These are phyloP conservation scores for Pholiota conissans DNA, from an alignment of 768 basidiomycete genomes.

Conservation along the genomic window DNA sequence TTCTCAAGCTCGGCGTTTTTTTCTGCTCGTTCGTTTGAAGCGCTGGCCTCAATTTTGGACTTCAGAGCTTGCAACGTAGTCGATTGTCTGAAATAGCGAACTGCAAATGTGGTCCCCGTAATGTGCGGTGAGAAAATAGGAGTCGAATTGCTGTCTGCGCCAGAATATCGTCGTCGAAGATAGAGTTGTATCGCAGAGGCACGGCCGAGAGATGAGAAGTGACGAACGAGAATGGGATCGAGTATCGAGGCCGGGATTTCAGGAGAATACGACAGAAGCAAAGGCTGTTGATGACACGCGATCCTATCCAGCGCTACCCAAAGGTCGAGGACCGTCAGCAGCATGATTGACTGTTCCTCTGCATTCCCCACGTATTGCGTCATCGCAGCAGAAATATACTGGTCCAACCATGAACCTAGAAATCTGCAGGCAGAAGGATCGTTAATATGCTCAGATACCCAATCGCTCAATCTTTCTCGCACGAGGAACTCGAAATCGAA, in stretches of 20 bases:
- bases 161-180: conserved; percentile 26
- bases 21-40: conserved; percentile 14
- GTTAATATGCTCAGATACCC: conserved; percentile 24
- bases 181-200: conserved; percentile 27
- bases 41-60: conserved; percentile 26
- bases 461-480: conserved; percentile 28
- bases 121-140: conserved; percentile 34
- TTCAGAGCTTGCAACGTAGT: conserved; percentile 20
- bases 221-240: conserved; percentile 40
- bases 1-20: conserved; percentile 27
- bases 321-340: conserved; percentile 45
- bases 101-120: conserved; percentile 24
- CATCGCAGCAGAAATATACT: conserved; percentile 17
- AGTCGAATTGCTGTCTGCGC: conserved; percentile 3
- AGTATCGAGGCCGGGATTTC: conserved; percentile 38
- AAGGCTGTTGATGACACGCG: conserved; percentile 30
- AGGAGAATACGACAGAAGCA: conserved; percentile 44
- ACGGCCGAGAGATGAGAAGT: conserved; percentile 24
- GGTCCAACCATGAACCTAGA: conserved; percentile 26
- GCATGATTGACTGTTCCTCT: conserved; percentile 40
- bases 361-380: conserved; percentile 32
- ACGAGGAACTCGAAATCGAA: conserved; percentile 38
- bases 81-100: conserved; percentile 32
- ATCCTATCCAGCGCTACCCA: conserved; percentile 48
- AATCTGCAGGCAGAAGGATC: conserved; percentile 14